Evolutionary conservation across 768 basidiomycete species (phyloP), one percentile per base, ranked within the genome.

Genomic region (Panaeolus cyanescens): DNA sequence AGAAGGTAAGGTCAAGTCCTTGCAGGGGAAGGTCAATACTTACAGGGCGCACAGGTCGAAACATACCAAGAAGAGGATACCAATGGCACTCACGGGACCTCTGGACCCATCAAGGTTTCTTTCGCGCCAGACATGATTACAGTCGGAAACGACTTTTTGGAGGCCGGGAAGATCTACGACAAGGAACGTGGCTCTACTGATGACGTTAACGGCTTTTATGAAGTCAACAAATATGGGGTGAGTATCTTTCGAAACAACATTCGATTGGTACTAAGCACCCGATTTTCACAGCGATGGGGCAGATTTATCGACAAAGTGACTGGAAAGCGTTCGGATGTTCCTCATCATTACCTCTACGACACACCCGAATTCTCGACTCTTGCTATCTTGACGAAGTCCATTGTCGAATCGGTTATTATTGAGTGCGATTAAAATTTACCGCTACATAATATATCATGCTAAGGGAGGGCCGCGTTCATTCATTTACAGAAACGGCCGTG

Each of bases 281-380:
- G 19, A 5, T 6, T 25, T 13, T 31, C 54, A 7, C 60, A 88
- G 86, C 73, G 78, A 70, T 87, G 85, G 84, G 76, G 75, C 54
- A 85, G 80, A 64, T 90, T 85, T 67, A 76, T 90, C 19, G 77
- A 85, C 61, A 71, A 65, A 0, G 66, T 72, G 9, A 83, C 80
- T 1, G 88, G 89, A 20, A 74, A 66, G 40, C 83, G 89, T 15
- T 87, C 87, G 0, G 87, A 89, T 67, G 65, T 80, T 1, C 79
- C 88, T 0, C 82, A 85, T 60, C 65, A 77, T 64, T 85, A 80
- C 56, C 71, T 86, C 40, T 86, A 86, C 64, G 81, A 79, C 45
- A 78, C 81, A 59, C 63, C 69, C 5, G 25, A 28, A 13, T 78
- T 80, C 62, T 67, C 71, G 37, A 85, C 84, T 59, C 65, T 86